These are phyloP conservation scores for Rhizomucor pusillus DNA, from an alignment of 371 early-diverging fungal species.

Conservation along the genomic window DNA sequence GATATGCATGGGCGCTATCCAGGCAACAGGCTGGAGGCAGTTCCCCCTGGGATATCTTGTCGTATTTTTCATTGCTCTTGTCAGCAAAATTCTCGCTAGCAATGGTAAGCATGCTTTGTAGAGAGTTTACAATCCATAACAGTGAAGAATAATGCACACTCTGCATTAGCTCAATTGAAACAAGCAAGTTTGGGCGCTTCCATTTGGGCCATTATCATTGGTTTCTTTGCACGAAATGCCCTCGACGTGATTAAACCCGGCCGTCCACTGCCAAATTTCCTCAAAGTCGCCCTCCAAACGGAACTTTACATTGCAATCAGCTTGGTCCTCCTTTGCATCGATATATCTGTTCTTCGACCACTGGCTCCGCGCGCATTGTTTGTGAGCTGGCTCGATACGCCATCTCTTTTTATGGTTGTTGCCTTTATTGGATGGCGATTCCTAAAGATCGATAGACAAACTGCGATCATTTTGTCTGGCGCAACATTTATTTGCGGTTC, in stretches of 20 bases:
- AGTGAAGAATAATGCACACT: neutral
- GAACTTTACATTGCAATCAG: constrained; percentile 64
- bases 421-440: constrained; percentile 50
- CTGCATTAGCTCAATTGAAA: neutral
- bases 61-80: constrained; percentile 45
- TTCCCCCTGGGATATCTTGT: constrained; percentile 50
- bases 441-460: constrained; percentile 57
- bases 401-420: constrained; percentile 52
- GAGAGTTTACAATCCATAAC: neutral
- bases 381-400: constrained; percentile 65
- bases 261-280: constrained; percentile 44
- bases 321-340: constrained; percentile 59
- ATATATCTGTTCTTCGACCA: constrained; percentile 51
- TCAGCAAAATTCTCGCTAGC: constrained; percentile 58
- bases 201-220: constrained; percentile 65
- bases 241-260: constrained; percentile 35
- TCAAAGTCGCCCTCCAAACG: constrained; percentile 60
- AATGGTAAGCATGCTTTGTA: constrained; percentile 52
- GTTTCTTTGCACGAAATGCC: constrained; percentile 46
- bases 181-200: constrained; percentile 56
- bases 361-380: constrained; percentile 60
- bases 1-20: constrained; percentile 42
- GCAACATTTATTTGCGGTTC: constrained; percentile 67
- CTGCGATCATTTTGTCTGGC: constrained; percentile 60
- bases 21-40: constrained; percentile 35